phyloP scores from a whole-genome alignment of 2,329 filamentous ascomycete genomes.

The Blastomyces gilchristii region DNA sequence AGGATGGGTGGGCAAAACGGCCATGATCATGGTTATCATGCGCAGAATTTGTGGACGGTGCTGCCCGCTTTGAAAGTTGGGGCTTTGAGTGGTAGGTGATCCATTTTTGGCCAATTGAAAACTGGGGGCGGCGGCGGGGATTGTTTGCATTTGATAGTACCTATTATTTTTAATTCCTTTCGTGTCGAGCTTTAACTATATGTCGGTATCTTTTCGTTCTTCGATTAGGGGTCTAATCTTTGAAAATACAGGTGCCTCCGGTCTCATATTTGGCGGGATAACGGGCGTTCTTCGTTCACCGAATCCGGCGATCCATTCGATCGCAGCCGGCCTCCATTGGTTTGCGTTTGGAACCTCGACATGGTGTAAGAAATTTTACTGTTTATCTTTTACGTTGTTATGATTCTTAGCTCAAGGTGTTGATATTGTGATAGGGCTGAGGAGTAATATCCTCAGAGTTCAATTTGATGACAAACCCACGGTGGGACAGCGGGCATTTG shows the following conservation, averaged over 20 bases:
- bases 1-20: conserved; percentile 21
- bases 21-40: conserved; percentile 9
- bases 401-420: not conserved
- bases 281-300: conserved; percentile 60
- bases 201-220: not conserved
- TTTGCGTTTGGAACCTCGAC: conserved; percentile 67
- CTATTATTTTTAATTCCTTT: not conserved
- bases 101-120: not conserved
- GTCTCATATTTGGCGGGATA: conserved; percentile 55
- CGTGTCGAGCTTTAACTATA: not conserved
- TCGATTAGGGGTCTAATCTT: not conserved
- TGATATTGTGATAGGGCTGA: conserved; percentile 25
- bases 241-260: conserved; percentile 43
- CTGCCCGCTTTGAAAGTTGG: conserved; percentile 48
- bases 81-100: conserved; percentile 45
- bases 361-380: conserved; percentile 48
- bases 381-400: not conserved
- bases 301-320: conserved; percentile 58
- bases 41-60: conserved; percentile 11
- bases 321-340: conserved; percentile 68
- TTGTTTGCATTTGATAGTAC: not conserved
- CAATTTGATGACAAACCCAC: conserved; percentile 44
- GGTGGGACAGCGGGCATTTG: conserved; percentile 50
- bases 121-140: no score
- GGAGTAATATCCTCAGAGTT: conserved; percentile 38